Percentiles rank a stretch among this genome's conserved stretches.
These are phyloP conservation scores for Agaricus sinodeliciosus DNA, from an alignment of 768 basidiomycete species.

Conservation along the genomic window DNA sequence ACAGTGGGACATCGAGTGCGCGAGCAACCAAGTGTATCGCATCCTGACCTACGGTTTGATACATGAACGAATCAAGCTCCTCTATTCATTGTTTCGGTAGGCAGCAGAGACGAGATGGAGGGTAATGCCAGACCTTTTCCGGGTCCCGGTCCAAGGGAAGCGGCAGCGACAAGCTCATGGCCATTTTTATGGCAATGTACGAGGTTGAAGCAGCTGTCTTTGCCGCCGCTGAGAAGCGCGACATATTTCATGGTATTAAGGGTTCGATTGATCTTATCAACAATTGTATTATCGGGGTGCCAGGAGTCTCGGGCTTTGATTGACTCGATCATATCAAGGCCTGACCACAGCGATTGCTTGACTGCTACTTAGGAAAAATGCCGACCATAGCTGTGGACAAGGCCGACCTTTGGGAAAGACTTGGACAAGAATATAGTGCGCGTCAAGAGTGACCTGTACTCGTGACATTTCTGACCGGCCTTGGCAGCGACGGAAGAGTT, in stretches of 20 bases:
- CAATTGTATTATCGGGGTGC: constrained; percentile 5
- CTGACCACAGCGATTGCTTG: constrained; percentile 1
- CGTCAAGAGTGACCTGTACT: neutral
- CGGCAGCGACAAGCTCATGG: constrained; percentile 83
- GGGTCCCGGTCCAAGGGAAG: constrained; percentile 74
- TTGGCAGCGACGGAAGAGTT: constrained; percentile 84
- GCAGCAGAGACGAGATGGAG: constrained; percentile 11
- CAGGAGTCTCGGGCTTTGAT: constrained; percentile 11
- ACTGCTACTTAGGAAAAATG: constrained; percentile 38
- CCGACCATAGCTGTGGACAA: constrained; percentile 96
- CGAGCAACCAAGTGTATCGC: constrained; percentile 82
- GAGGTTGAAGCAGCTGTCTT: constrained; percentile 96
- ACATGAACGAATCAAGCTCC: constrained; percentile 97
- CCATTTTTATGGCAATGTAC: constrained; percentile 82
- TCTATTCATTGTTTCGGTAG: constrained; percentile 44
- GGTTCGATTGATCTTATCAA: constrained; percentile 14
- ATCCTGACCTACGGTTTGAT: constrained; percentile 98
- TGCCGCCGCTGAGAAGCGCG: constrained; percentile 92
- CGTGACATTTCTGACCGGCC: constrained; percentile 10
- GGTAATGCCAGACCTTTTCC: constrained; percentile 67
- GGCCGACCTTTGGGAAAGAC: constrained; percentile 83
- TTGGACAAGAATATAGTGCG: constrained; percentile 79
- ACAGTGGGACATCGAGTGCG: constrained; percentile 83
- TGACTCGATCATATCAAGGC: constrained; percentile 26
- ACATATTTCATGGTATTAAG: constrained; percentile 74